Conservation (phyloP, 805 yeast species). For the Hanseniaspora lachancei region DNA sequence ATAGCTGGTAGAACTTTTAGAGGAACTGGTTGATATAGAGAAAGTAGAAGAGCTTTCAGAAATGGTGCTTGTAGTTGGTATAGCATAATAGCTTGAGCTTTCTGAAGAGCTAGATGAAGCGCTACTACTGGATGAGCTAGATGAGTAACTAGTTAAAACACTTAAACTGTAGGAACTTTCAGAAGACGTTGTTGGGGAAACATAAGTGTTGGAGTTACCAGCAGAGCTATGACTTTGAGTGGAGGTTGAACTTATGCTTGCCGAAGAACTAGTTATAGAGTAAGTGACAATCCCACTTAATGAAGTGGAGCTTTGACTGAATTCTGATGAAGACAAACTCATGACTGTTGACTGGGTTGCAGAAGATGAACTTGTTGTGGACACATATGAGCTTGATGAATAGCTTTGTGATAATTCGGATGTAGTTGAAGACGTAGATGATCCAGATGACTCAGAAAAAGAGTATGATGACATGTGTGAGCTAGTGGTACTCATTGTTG, state of each 20-base stretch:
- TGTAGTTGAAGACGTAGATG: not conserved
- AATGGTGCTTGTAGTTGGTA: not conserved
- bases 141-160: conserved; percentile 21
- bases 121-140: not conserved
- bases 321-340: conserved; percentile 20
- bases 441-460: too few species aligned
- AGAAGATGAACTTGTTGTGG: too few species aligned
- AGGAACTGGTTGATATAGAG: not conserved
- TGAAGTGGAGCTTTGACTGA: conserved; percentile 12
- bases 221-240: too few species aligned
- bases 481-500: conserved; percentile 10
- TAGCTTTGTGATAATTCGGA: not conserved
- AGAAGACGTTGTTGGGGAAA: conserved; percentile 12
- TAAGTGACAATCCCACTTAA: too few species aligned
- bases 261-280: too few species aligned
- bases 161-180: conserved; percentile 15
- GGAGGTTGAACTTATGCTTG: too few species aligned
- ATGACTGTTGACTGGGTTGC: too few species aligned
- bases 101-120: conserved; percentile 13
- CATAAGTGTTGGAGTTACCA: conserved; percentile 15
- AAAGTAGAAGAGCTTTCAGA: conserved; percentile 20
- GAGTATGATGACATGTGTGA: not conserved
- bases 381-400: not conserved
- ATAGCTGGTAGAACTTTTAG: conserved; percentile 2
- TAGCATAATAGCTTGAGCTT: not conserved